phyloP scores from a whole-genome alignment of 2,329 filamentous ascomycete genomes.

The Macroventuria anomochaeta region DNA sequence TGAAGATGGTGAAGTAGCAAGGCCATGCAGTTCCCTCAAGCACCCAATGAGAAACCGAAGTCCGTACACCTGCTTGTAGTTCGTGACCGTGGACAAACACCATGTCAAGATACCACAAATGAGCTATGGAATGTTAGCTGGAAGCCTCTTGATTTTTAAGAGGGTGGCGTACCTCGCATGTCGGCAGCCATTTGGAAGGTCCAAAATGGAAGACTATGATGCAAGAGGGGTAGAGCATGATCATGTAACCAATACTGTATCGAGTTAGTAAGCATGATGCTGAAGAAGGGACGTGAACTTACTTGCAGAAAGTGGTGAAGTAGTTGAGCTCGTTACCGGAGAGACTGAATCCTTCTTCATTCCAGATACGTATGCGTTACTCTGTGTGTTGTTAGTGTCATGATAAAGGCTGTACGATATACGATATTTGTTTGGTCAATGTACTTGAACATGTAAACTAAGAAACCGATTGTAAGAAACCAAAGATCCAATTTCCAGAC shows the following conservation, averaged over 20 bases:
- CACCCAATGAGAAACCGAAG: not conserved
- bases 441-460: constrained; percentile 24
- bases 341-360: constrained; percentile 17
- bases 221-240: constrained; percentile 2
- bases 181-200: not conserved
- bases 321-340: constrained; percentile 20
- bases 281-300: constrained; percentile 42
- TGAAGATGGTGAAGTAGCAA: constrained; percentile 3
- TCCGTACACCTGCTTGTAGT: not conserved
- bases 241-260: constrained; percentile 1
- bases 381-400: constrained; percentile 1
- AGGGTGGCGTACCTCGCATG: not conserved
- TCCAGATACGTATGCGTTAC: constrained; percentile 17
- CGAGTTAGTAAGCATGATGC: not conserved
- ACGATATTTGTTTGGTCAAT: constrained; percentile 25
- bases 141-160: not conserved
- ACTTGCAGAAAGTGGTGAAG: constrained; percentile 8
- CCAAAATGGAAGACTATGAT: constrained; percentile 12
- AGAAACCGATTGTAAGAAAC: constrained; percentile 19
- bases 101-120: constrained; percentile 4
- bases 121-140: not conserved
- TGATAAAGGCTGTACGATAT: not conserved
- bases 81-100: not conserved
- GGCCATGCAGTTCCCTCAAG: constrained; percentile 2
- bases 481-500: constrained; percentile 16